These are phyloP conservation scores for Farysia itapuensis DNA, from an alignment of 1,284 basidiomycete genomes.

Conservation along the genomic window DNA sequence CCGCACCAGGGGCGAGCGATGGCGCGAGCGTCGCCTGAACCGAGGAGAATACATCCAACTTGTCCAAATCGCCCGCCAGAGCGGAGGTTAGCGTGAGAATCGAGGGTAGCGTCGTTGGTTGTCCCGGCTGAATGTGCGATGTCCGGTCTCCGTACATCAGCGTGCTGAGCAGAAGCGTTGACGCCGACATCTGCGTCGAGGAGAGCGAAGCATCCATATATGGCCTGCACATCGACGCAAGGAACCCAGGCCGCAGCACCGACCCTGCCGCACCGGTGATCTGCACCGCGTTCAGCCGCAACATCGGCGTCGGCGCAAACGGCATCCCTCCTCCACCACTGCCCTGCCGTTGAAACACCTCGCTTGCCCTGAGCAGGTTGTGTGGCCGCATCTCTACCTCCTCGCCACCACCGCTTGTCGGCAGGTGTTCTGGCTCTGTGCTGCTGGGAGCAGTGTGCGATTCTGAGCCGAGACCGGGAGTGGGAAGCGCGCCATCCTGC, in stretches of 20 bases:
- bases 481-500: not conserved
- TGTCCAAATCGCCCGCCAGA: conserved; percentile 70
- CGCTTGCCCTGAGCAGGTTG: conserved; percentile 42
- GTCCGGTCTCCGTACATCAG: conserved; percentile 55
- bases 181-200: conserved; percentile 12
- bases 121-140: conserved; percentile 39
- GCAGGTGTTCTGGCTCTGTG: too few species aligned
- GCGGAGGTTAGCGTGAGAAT: conserved; percentile 70
- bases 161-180: conserved; percentile 32
- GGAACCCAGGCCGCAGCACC: conserved; percentile 74
- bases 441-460: too few species aligned
- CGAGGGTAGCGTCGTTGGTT: conserved; percentile 44
- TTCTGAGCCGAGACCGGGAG: not conserved
- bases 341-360: conserved; percentile 20
- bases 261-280: conserved; percentile 74
- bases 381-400: conserved; percentile 22
- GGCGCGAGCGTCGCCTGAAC: conserved; percentile 75
- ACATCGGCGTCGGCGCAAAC: conserved; percentile 32
- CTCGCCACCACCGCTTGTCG: too few species aligned
- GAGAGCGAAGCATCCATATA: conserved; percentile 61
- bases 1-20: conserved; percentile 66
- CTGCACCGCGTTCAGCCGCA: conserved; percentile 71
- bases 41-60: conserved; percentile 74
- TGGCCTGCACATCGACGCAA: conserved; percentile 75
- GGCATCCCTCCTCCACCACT: conserved; percentile 1